Evolutionary conservation across 768 basidiomycete genomes (phyloP).

Genomic region (Serendipita indica): DNA sequence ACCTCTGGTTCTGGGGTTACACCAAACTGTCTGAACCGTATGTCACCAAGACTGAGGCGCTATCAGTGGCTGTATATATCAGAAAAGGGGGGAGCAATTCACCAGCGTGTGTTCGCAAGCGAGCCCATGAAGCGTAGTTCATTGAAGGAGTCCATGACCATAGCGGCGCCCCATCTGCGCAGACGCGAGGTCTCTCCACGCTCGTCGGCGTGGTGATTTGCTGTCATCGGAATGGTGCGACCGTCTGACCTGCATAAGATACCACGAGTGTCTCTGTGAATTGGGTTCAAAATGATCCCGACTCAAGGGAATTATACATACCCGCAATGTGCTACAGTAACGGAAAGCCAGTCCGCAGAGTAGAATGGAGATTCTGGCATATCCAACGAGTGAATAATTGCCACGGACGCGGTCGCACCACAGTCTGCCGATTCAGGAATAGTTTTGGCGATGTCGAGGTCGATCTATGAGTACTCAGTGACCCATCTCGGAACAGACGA

Average conservation of each 20-base stretch:
- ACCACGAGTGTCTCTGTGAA: constrained; percentile 70
- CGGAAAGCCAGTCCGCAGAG: constrained; percentile 50
- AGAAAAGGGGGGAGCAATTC: constrained; percentile 17
- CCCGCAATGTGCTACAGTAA: constrained; percentile 93
- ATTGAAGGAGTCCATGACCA: constrained; percentile 89
- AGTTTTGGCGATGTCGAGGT: constrained; percentile 54
- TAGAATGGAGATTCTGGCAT: constrained; percentile 69
- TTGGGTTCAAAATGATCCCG: constrained; percentile 7
- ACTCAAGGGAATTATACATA: constrained; percentile 22
- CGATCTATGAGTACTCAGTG: constrained; percentile 38
- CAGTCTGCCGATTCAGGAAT: constrained; percentile 55
- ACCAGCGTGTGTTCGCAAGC: constrained; percentile 83
- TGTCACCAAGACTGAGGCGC: constrained; percentile 58
- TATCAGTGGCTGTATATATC: background rate
- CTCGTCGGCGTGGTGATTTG: constrained; percentile 90
- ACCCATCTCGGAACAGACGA: background rate
- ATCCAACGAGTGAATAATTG: constrained; percentile 83
- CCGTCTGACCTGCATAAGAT: constrained; percentile 60
- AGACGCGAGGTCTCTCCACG: constrained; percentile 72
- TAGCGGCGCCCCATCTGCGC: constrained; percentile 76
- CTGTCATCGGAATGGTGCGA: constrained; percentile 71
- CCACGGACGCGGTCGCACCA: constrained; percentile 86
- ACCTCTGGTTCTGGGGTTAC: constrained; percentile 92
- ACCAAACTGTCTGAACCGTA: constrained; percentile 76
- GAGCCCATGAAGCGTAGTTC: constrained; percentile 95